These are phyloP conservation scores for Didymella exigua DNA, from an alignment of 2,329 filamentous ascomycete species.

Conservation along the genomic window DNA sequence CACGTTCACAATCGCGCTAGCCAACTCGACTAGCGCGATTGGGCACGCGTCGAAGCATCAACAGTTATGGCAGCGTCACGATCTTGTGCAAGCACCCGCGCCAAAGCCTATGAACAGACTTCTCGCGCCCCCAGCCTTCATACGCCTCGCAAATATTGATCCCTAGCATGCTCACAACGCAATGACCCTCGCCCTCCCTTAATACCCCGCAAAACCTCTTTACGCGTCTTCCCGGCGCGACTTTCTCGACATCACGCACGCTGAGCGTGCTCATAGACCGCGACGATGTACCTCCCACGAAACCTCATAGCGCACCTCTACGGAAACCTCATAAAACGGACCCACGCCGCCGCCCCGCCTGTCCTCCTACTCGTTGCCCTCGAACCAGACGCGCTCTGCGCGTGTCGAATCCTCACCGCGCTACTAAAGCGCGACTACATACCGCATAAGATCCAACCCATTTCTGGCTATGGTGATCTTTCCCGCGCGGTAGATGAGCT, in stretches of 20 bases:
- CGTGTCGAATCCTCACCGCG: slow-evolving; percentile 88
- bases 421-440: slow-evolving; percentile 98
- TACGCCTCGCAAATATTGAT: slow-evolving; percentile 27
- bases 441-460: slow-evolving; percentile 93
- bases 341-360: slow-evolving; percentile 88
- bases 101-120: slow-evolving; percentile 31
- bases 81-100: slow-evolving; percentile 32
- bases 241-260: slow-evolving; percentile 21
- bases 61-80: slow-evolving; percentile 22
- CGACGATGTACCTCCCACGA: slow-evolving; percentile 88
- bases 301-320: slow-evolving; percentile 89
- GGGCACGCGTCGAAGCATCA: slow-evolving; percentile 21
- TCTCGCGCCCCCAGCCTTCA: slow-evolving; percentile 19
- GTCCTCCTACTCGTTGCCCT: slow-evolving; percentile 91
- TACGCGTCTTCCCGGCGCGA: slow-evolving; percentile 37
- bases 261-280: slow-evolving; percentile 21
- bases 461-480: slow-evolving; percentile 90
- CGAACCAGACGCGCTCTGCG: slow-evolving; percentile 93
- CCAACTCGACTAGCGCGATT: slow-evolving; percentile 24
- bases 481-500: slow-evolving; percentile 78
- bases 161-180: slow-evolving; percentile 17
- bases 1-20: slow-evolving; percentile 29
- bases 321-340: slow-evolving; percentile 80
- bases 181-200: slow-evolving; percentile 23
- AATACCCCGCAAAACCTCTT: slow-evolving; percentile 22